These are phyloP conservation scores for Neurospora sp. DNA, from an alignment of 2,329 filamentous ascomycete species.

Conservation along the genomic window DNA sequence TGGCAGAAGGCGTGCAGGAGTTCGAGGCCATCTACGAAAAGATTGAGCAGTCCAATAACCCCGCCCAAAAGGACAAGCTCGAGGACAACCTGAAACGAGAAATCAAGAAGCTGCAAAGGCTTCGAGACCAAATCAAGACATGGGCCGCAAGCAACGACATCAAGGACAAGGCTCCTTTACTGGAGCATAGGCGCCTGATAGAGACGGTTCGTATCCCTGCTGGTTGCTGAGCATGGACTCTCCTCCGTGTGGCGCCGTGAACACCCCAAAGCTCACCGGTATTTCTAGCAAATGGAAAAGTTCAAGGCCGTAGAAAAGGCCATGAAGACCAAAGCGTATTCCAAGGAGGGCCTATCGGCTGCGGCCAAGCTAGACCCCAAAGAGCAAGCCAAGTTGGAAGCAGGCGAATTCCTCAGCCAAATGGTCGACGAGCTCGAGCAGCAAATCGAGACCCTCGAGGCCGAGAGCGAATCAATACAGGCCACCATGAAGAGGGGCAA, in stretches of 20 bases:
- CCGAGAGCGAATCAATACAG: constrained; percentile 77
- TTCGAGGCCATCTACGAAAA: constrained; percentile 98
- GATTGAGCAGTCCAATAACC: constrained; percentile 85
- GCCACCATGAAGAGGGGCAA: constrained; percentile 93
- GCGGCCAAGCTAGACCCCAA: constrained; percentile 93
- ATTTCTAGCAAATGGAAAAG: constrained; percentile 83
- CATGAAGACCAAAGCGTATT: constrained; percentile 99
- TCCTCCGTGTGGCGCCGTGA: constrained; percentile 18
- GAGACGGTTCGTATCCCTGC: constrained; percentile 64
- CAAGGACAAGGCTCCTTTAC: constrained; percentile 94
- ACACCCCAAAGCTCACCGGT: constrained; percentile 2
- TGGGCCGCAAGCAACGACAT: constrained; percentile 98
- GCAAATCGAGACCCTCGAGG: constrained; percentile 87
- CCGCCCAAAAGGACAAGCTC: constrained; percentile 93
- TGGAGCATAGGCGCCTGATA: constrained; percentile 92
- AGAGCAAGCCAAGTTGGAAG: constrained; percentile 87
- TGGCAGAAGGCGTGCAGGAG: constrained; percentile 79
- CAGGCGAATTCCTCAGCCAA: constrained; percentile 71
- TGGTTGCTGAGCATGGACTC: constrained; percentile 8
- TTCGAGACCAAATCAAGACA: constrained; percentile 98
- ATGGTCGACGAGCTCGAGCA: constrained; percentile 90
- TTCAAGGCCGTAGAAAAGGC: constrained; percentile 99
- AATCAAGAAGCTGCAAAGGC: constrained; percentile 98
- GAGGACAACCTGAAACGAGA: constrained; percentile 98
- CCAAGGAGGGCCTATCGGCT: constrained; percentile 89